phyloP scores from a whole-genome alignment of 495 filamentous ascomycete genomes.

The Talaromyces borbonicus region DNA sequence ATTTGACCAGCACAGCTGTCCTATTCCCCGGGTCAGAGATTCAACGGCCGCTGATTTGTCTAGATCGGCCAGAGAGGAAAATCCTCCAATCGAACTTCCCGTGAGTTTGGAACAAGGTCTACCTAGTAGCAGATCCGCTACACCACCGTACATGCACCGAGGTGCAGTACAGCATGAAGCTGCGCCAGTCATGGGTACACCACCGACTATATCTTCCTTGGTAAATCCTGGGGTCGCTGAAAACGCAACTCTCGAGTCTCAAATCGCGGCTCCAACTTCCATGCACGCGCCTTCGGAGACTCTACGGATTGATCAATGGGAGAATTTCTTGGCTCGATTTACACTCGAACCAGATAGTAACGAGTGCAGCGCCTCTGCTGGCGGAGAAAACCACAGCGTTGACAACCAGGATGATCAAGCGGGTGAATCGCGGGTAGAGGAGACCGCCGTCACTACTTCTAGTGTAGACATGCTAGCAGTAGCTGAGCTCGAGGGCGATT shows the following conservation, averaged over 20 bases:
- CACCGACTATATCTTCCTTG: neutral
- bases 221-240: too few relatives aligned
- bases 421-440: neutral
- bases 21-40: neutral
- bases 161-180: neutral
- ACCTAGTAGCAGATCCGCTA: conserved; percentile 16
- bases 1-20: neutral
- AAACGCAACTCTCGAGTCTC: neutral
- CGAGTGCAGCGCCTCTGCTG: too few relatives aligned
- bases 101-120: conserved; percentile 20
- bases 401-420: neutral
- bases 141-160: conserved; percentile 17
- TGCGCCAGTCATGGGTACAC: neutral
- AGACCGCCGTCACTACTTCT: too few relatives aligned
- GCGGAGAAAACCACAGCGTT: too few relatives aligned
- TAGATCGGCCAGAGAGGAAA: neutral
- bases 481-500: neutral
- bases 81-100: conserved; percentile 14
- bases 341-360: too few relatives aligned
- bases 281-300: too few relatives aligned
- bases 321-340: too few relatives aligned
- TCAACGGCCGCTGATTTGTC: neutral
- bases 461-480: neutral
- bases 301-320: too few relatives aligned
- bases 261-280: neutral